These are phyloP conservation scores for Cetraspora pellucida DNA, from an alignment of 192 early-diverging fungal genomes.

Conservation along the genomic window DNA sequence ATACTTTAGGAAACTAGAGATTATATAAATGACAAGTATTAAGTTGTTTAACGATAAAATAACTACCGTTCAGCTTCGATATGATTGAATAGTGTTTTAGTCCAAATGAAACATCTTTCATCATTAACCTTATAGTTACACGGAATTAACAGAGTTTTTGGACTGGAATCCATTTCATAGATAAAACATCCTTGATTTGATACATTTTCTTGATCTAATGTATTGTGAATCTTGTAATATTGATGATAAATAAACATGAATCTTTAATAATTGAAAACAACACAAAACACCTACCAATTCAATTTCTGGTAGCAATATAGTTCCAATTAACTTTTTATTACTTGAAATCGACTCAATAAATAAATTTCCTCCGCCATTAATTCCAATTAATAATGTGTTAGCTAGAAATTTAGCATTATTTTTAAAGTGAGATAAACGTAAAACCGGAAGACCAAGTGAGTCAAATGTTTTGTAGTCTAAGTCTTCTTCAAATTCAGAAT, in stretches of 20 bases:
- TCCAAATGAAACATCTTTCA: conserved; percentile 6
- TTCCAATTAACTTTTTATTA: neutral
- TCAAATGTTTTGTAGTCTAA: neutral
- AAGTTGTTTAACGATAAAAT: neutral
- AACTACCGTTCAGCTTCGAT: neutral
- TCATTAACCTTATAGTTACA: conserved; percentile 14
- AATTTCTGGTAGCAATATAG: neutral
- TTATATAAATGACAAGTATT: neutral
- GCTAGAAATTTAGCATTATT: neutral
- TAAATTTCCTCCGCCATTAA: conserved; percentile 1
- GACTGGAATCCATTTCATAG: neutral
- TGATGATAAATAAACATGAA: neutral
- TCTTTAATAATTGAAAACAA: neutral
- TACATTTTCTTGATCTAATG: neutral
- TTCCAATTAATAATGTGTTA: neutral
- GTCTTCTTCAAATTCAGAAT: conserved; percentile 12
- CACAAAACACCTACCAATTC: neutral
- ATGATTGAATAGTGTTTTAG: neutral
- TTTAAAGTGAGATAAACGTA: neutral
- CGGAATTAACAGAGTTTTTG: neutral
- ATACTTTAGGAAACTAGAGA: neutral
- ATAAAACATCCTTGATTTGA: conserved; percentile 3
- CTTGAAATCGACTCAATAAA: neutral
- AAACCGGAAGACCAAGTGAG: neutral
- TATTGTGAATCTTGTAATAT: conserved; percentile 3